A percentile compares a stretch with the other conserved stretches of the same genome.
phyloP scores from a whole-genome alignment of 2,329 filamentous ascomycete species.

The Apiospora rasikravindrae region DNA sequence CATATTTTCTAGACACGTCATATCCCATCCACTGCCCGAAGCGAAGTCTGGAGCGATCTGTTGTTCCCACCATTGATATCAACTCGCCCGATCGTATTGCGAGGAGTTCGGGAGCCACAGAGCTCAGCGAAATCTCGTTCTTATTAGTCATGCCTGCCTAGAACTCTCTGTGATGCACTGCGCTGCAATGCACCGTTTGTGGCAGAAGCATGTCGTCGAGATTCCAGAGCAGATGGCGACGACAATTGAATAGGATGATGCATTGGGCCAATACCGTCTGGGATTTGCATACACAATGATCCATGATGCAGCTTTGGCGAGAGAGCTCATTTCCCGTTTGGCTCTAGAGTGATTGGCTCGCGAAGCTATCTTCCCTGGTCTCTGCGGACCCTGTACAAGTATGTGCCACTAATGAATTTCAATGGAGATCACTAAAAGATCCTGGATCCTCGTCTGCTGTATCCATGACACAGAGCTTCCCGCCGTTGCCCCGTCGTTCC shows the following conservation, averaged over 20 bases:
- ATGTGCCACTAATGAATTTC: background rate
- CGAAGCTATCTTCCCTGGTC: background rate
- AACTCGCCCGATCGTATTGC: background rate
- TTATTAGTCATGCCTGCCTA: background rate
- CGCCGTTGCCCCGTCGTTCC: constrained; percentile 8
- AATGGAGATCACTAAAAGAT: background rate
- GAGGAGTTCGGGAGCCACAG: background rate
- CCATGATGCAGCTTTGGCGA: constrained; percentile 1
- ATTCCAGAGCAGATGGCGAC: background rate
- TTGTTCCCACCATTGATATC: background rate
- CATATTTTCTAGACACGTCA: too few species aligned
- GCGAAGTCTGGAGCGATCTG: background rate
- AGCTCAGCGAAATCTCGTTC: background rate
- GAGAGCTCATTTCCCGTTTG: constrained; percentile 16
- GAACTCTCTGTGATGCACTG: background rate
- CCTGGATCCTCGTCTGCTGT: constrained; percentile 15
- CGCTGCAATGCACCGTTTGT: background rate
- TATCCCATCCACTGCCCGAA: too few species aligned
- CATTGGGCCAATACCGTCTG: background rate
- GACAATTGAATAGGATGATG: background rate
- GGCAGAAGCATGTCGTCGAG: background rate
- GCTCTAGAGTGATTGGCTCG: constrained; percentile 10
- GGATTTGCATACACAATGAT: background rate
- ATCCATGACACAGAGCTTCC: constrained; percentile 1
- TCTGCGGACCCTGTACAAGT: background rate